Evolutionary conservation across 2,329 filamentous ascomycete genomes (phyloP).

Genomic region (Aspergillus sp.): DNA sequence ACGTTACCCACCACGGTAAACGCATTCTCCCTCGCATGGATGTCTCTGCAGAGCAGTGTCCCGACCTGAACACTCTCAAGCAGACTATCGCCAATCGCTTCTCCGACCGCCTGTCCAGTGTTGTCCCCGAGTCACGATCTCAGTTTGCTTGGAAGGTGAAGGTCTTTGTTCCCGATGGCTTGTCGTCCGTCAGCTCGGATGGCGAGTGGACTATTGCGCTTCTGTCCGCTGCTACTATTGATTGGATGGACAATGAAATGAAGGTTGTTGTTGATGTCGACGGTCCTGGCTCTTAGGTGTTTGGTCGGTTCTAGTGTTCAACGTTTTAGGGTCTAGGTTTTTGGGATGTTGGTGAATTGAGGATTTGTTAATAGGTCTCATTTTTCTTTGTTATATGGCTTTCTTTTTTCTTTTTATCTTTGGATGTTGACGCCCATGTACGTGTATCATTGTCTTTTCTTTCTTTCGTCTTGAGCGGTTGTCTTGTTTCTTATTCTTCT

Average conservation of each 20-base stretch:
- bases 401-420: slow-evolving; percentile 2
- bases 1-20: slow-evolving; percentile 31
- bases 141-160: slow-evolving; percentile 26
- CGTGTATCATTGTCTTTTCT: not conserved
- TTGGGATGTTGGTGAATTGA: too few species aligned
- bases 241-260: slow-evolving; percentile 42
- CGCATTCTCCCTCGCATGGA: slow-evolving; percentile 33
- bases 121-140: slow-evolving; percentile 12
- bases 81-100: slow-evolving; percentile 26
- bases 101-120: slow-evolving; percentile 21
- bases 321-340: too few species aligned
- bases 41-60: slow-evolving; percentile 27
- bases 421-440: too few species aligned
- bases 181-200: slow-evolving; percentile 31
- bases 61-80: slow-evolving; percentile 25
- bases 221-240: slow-evolving; percentile 34
- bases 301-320: too few species aligned
- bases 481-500: not conserved
- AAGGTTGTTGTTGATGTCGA: slow-evolving; percentile 35
- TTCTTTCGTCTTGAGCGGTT: not conserved
- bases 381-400: not conserved
- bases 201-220: slow-evolving; percentile 39
- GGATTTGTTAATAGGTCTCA: too few species aligned
- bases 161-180: slow-evolving; percentile 36
- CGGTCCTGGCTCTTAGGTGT: too few species aligned